phyloP scores from a whole-genome alignment of 306 rosid species.

The Glycine soja region DNA sequence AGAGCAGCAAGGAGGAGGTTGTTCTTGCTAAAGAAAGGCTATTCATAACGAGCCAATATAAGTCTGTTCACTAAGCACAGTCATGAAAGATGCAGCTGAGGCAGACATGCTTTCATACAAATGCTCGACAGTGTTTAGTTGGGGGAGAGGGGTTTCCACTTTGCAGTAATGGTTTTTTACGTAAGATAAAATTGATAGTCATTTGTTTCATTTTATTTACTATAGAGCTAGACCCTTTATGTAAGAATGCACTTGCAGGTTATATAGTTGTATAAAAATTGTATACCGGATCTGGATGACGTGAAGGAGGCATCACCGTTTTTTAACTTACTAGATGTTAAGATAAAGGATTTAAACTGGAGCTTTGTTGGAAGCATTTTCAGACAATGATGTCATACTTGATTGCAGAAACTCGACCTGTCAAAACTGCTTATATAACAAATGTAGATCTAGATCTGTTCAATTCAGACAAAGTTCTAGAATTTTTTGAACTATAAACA shows the following conservation, averaged over 20 bases:
- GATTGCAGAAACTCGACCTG: conserved; percentile 6
- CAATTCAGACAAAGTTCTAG: neutral
- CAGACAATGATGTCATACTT: neutral
- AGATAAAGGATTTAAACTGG: neutral
- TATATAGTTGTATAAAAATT: conserved; percentile 7
- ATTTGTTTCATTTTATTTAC: neutral
- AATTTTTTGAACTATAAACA: neutral
- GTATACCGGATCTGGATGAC: neutral
- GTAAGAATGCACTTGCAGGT: conserved; percentile 35
- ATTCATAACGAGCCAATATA: conserved; percentile 23
- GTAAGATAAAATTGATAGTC: conserved; percentile 26
- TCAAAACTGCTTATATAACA: neutral
- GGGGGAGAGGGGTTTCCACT: conserved; percentile 16
- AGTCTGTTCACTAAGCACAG: conserved; percentile 30
- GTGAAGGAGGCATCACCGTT: neutral
- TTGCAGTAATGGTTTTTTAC: conserved; percentile 8
- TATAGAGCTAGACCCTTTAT: conserved; percentile 14
- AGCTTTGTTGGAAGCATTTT: conserved; percentile 26
- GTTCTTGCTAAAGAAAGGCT: conserved; percentile 67
- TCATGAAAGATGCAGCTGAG: conserved; percentile 27
- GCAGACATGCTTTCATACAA: conserved; percentile 41
- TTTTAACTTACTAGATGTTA: neutral
- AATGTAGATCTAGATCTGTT: neutral
- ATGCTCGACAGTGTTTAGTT: conserved; percentile 34
- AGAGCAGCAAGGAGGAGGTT: conserved; percentile 87